These are phyloP conservation scores for Amphichorda felina DNA, from an alignment of 2,329 filamentous ascomycete genomes.

Conservation along the genomic window DNA sequence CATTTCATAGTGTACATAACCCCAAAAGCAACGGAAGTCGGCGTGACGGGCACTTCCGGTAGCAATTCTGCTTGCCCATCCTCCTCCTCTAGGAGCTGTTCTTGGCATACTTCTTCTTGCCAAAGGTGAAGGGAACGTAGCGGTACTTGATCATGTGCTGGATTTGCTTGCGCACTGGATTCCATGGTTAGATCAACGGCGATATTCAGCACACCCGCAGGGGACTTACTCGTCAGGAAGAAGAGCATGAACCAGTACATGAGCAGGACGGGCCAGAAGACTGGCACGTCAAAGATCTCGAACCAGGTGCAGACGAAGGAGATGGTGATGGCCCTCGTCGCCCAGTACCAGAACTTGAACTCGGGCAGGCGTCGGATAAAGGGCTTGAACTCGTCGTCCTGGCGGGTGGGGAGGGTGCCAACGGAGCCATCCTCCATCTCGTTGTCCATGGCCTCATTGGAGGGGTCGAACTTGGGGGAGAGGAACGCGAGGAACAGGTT, in stretches of 20 bases:
- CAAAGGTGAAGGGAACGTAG: slow-evolving; percentile 87
- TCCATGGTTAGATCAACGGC: slow-evolving; percentile 1
- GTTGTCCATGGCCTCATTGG: slow-evolving; percentile 79
- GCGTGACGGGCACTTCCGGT: no score
- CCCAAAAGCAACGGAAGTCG: no score
- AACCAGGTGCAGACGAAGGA: slow-evolving; percentile 87
- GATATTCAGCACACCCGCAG: not conserved
- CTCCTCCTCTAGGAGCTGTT: slow-evolving; percentile 31
- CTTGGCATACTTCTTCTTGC: slow-evolving; percentile 72
- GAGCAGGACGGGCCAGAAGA: slow-evolving; percentile 97
- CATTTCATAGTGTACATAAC: no score
- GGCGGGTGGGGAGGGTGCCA: slow-evolving; percentile 78
- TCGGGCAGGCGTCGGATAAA: slow-evolving; percentile 94
- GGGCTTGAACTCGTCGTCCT: slow-evolving; percentile 94
- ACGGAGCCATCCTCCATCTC: slow-evolving; percentile 90
- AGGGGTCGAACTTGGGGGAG: slow-evolving; percentile 96
- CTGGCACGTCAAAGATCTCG: slow-evolving; percentile 86
- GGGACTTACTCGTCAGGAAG: slow-evolving; percentile 73
- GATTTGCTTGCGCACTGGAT: slow-evolving; percentile 89
- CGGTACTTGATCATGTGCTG: slow-evolving; percentile 99
- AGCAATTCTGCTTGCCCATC: no score
- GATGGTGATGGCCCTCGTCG: slow-evolving; percentile 75
- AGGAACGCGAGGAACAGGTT: slow-evolving; percentile 99
- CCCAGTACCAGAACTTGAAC: slow-evolving; percentile 99
- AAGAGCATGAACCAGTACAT: slow-evolving; percentile 99